Evolutionary conservation across 148 eudicot species (phyloP).

Genomic region (Fagopyrum homotropicum): DNA sequence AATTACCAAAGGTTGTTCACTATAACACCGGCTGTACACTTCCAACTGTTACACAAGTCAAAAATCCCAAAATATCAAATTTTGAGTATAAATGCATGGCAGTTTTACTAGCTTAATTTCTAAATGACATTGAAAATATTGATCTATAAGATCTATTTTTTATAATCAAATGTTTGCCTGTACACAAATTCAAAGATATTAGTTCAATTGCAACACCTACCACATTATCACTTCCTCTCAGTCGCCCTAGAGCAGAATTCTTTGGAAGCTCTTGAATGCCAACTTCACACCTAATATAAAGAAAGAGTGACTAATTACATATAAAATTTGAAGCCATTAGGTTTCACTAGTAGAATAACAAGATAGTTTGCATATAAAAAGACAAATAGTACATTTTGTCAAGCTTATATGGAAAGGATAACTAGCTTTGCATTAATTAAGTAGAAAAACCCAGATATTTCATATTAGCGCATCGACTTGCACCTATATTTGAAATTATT

Average conservation of each 20-base stretch:
- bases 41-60: conserved; percentile 52
- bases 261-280: conserved; percentile 81
- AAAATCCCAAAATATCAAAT: neutral
- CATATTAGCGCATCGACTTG: neutral
- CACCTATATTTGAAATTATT: neutral
- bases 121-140: neutral
- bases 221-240: conserved; percentile 93
- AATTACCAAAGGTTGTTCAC: conserved; percentile 74
- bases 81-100: neutral
- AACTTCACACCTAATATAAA: conserved; percentile 65
- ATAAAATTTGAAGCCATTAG: neutral
- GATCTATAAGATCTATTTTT: neutral
- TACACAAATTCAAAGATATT: neutral
- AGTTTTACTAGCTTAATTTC: neutral
- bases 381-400: neutral
- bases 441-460: neutral
- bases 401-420: neutral
- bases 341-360: neutral
- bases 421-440: neutral
- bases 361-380: neutral
- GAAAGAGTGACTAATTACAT: neutral
- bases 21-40: conserved; percentile 85
- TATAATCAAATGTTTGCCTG: neutral
- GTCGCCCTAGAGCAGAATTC: conserved; percentile 69
- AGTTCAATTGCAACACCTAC: conserved; percentile 25